These are phyloP conservation scores for Cucumis hystrix DNA, from an alignment of 306 rosid species.

Conservation along the genomic window DNA sequence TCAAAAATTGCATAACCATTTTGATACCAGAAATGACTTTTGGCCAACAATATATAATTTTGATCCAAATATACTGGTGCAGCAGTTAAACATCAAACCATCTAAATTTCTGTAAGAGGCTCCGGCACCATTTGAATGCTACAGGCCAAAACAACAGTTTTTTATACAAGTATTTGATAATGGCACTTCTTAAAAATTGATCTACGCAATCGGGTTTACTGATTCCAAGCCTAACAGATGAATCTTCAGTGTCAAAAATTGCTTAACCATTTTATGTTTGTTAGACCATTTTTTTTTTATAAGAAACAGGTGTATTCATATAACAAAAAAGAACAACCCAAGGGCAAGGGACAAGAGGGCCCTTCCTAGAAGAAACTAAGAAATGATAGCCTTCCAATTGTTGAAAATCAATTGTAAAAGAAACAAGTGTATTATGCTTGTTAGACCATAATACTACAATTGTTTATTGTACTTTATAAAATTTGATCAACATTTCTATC, in stretches of 20 bases:
- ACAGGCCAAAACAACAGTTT: neutral
- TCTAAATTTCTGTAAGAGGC: too few relatives aligned
- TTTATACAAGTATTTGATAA: neutral
- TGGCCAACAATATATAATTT: neutral
- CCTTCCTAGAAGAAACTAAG: too few relatives aligned
- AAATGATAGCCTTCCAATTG: too few relatives aligned
- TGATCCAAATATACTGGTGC: neutral
- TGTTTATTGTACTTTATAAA: neutral
- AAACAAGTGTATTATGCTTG: too few relatives aligned
- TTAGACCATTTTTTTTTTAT: too few relatives aligned
- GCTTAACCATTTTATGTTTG: neutral
- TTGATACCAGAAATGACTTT: neutral
- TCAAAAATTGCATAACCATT: neutral
- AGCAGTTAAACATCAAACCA: neutral
- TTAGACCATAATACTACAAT: neutral
- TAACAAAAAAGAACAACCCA: too few relatives aligned
- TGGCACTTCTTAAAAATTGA: neutral
- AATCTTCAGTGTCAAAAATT: neutral
- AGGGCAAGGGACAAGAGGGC: too few relatives aligned
- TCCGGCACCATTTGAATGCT: neutral
- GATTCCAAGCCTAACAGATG: neutral
- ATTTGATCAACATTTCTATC: neutral
- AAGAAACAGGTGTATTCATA: too few relatives aligned
- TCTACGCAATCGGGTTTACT: neutral
- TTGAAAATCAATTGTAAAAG: too few relatives aligned